Conservation (phyloP, 2,329 filamentous ascomycete species). For the Graphilbum ipis-grandicollis region DNA sequence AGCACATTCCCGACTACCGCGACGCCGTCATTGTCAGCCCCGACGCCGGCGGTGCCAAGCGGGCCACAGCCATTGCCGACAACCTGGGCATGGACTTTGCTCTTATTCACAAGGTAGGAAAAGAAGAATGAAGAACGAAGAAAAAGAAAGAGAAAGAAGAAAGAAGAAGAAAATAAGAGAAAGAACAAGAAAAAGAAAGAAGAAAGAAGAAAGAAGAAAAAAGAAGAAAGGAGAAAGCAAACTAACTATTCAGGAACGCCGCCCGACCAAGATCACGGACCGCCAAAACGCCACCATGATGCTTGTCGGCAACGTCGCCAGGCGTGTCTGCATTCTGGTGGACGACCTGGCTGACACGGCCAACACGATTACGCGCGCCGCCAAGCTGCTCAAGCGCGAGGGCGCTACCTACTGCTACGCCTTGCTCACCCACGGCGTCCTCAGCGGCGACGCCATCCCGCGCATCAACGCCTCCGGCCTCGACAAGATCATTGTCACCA, state of each 20-base stretch:
- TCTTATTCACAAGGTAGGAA: conserved; percentile 94
- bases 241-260: conserved; percentile 16
- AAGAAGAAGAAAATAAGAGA: too few species aligned
- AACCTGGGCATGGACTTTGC: conserved; percentile 88
- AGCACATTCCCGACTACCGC: conserved; percentile 68
- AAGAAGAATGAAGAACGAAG: conserved; percentile 10
- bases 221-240: too few species aligned
- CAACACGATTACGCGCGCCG: conserved; percentile 91
- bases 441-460: conserved; percentile 87
- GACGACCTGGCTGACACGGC: conserved; percentile 92
- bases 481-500: conserved; percentile 89
- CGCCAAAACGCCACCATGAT: conserved; percentile 71
- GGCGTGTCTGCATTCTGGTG: conserved; percentile 66
- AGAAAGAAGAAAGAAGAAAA: too few species aligned
- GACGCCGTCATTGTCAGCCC: conserved; percentile 88
- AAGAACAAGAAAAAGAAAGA: too few species aligned
- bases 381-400: conserved; percentile 91
- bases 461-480: conserved; percentile 85
- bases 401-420: conserved; percentile 85
- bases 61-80: conserved; percentile 89
- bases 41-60: conserved; percentile 90
- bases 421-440: conserved; percentile 82
- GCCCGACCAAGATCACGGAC: conserved; percentile 57
- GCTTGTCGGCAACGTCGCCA: conserved; percentile 58
- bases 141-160: neutral